Evolutionary conservation across 1,284 basidiomycete genomes (phyloP).

Genomic region (Vanrija sp.): DNA sequence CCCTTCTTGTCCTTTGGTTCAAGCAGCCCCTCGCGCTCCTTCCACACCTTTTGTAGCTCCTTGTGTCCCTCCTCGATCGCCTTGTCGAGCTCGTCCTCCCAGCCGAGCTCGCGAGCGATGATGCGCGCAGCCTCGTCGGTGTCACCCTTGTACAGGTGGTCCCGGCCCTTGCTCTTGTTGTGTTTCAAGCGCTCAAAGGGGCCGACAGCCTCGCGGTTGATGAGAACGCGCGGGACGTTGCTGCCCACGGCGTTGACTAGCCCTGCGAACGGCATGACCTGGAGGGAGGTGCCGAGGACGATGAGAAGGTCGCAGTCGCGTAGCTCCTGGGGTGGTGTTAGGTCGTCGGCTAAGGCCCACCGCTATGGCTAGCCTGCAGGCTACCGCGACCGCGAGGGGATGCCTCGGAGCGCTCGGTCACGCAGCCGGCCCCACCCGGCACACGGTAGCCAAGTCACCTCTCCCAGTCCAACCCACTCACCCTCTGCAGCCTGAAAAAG

Average conservation of each 20-base stretch:
- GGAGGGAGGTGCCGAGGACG: constrained; percentile 80
- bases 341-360: too few species aligned
- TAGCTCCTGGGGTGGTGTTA: constrained; percentile 15
- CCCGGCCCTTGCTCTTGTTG: constrained; percentile 20
- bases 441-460: too few species aligned
- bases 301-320: constrained; percentile 74
- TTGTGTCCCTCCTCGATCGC: constrained; percentile 27
- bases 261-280: constrained; percentile 56
- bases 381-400: too few species aligned
- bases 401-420: too few species aligned
- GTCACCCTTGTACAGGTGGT: constrained; percentile 47
- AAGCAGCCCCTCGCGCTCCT: constrained; percentile 4
- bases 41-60: constrained; percentile 32
- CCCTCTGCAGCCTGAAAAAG: constrained; percentile 43
- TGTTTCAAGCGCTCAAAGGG: constrained; percentile 23
- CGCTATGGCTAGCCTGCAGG: too few species aligned
- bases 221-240: constrained; percentile 51
- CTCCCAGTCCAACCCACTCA: constrained; percentile 16
- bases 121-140: constrained; percentile 39
- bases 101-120: constrained; percentile 41
- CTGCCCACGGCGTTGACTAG: constrained; percentile 50
- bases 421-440: too few species aligned
- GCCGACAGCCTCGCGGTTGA: constrained; percentile 57
- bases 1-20: neutral
- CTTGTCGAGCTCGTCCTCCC: constrained; percentile 41